A percentile compares a stretch with the other conserved stretches of the same genome.
These are phyloP conservation scores for Hypoxylon rubiginosum DNA, from an alignment of 2,329 filamentous ascomycete genomes.

Conservation along the genomic window DNA sequence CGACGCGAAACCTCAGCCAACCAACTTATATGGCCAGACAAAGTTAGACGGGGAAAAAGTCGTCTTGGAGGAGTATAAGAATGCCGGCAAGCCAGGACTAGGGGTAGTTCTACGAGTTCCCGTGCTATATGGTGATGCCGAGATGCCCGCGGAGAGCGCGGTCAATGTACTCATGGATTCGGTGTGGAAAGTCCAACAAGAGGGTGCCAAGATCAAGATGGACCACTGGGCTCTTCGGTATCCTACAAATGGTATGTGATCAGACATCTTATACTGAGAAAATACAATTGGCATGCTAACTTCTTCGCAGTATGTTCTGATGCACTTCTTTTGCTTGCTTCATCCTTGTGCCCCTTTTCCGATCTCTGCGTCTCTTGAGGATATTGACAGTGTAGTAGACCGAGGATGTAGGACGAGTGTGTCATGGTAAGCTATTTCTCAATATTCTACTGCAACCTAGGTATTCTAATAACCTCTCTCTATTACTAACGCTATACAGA, in stretches of 20 bases:
- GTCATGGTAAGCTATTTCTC: conserved; percentile 66
- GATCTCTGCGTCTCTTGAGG: background rate
- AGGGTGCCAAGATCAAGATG: conserved; percentile 76
- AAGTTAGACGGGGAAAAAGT: conserved; percentile 73
- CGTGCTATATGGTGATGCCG: conserved; percentile 84
- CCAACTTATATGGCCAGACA: conserved; percentile 80
- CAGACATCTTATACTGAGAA: background rate
- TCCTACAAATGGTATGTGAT: conserved; percentile 74
- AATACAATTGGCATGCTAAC: conserved; percentile 17
- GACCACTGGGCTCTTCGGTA: conserved; percentile 89
- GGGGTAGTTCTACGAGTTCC: conserved; percentile 84
- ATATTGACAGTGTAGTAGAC: conserved; percentile 60
- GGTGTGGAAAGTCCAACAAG: conserved; percentile 79
- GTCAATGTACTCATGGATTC: conserved; percentile 84
- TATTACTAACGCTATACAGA: conserved; percentile 61
- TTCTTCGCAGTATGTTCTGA: conserved; percentile 24
- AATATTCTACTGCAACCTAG: conserved; percentile 14
- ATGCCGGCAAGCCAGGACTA: conserved; percentile 63
- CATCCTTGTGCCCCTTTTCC: background rate
- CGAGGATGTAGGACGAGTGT: conserved; percentile 85
- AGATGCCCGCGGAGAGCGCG: conserved; percentile 80
- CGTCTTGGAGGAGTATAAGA: conserved; percentile 72
- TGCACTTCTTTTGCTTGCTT: background rate
- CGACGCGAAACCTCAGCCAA: conserved; percentile 73
- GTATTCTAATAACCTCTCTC: background rate